phyloP scores from a whole-genome alignment of 176 grass and related monocot species.

The Carex kokanica region DNA sequence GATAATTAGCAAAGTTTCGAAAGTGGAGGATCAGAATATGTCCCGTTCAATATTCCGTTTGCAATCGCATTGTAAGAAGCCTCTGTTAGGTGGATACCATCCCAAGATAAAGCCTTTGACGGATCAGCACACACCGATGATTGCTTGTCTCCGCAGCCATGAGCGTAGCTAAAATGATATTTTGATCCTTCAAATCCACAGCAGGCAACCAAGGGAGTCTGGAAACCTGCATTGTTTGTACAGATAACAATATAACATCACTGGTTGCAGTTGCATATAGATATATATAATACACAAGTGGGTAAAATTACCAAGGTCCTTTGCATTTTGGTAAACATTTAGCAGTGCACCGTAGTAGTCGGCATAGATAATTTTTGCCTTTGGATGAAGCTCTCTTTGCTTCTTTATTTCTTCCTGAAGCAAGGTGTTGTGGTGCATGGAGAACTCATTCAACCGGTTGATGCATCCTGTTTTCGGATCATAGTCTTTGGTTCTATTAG shows the following conservation, averaged over 20 bases:
- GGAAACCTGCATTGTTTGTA: constrained; percentile 22
- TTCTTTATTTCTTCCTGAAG: constrained; percentile 35
- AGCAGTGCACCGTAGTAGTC: constrained; percentile 65
- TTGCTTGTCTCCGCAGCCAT: not conserved
- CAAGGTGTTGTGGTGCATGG: constrained; percentile 50
- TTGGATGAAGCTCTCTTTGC: constrained; percentile 41
- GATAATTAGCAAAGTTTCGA: constrained; percentile 20
- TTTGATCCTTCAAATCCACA: constrained; percentile 22
- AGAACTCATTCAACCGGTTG: constrained; percentile 56
- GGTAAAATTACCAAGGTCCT: constrained; percentile 28
- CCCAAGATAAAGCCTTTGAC: constrained; percentile 36
- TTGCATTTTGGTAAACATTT: constrained; percentile 41
- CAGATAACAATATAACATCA: not conserved
- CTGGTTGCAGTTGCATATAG: no score
- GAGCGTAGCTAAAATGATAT: not conserved
- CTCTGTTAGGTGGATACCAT: constrained; percentile 50
- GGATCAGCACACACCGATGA: constrained; percentile 33
- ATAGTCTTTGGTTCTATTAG: constrained; percentile 30
- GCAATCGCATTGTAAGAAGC: constrained; percentile 36
- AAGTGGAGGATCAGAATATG: constrained; percentile 31
- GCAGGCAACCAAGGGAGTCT: constrained; percentile 27
- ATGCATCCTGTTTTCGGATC: constrained; percentile 53
- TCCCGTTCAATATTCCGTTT: constrained; percentile 34
- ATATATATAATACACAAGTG: no score
- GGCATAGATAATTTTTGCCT: constrained; percentile 63